Base-by-base conservation (phyloP, 164 flowering plant genomes). In the Saururus chinensis region DNA sequence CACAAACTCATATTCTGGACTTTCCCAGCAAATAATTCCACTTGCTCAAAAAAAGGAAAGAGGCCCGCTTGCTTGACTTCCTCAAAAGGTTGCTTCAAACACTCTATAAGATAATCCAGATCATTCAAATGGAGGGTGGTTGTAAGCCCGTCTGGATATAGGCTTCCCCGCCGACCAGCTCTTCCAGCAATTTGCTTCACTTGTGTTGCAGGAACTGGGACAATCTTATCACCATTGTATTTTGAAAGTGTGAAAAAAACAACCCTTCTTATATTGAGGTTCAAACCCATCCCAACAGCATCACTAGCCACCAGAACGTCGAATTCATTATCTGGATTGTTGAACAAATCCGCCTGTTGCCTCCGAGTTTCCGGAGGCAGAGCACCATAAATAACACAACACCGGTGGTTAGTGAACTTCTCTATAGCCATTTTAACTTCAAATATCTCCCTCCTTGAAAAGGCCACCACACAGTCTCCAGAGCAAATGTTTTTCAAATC, bases 261-360 rank as follows among this genome's bases (percentile, higher is more conserved):
- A 45, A 92, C 84, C 78, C 98, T 80, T 69, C 98, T 77, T 12
- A 89, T 89, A 67, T 92, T 89, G 22, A 92, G 84, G 75, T 89
- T 92, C 78, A 92, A 82, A 14, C 98, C 98, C 97, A 92, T 92
- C 49, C 98, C 98, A 37, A 89, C 92, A 9, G 97, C 98, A 79
- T 89, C 98, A 76, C 92, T 92, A 12, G 98, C 97, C 63, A 92
- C 92, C 70, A 92, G 77, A 53, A 92, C 87, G 68, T 92, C 97
- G 67, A 40, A 92, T 59, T 89, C 95, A 66, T 88, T 92, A 61
- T 79, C 81, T 71, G 75, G 92, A 64, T 82, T 85, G 71, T 92
- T 89, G 62, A 92, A 92, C 66, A 92, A 74, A 64, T 49, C 81
- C 37, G 98, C 98, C 70, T 92, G 98, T 55, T 77, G 89, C 51